Percentiles rank a stretch among this genome's conserved stretches.
These are phyloP conservation scores for Pichia exigua DNA, from an alignment of 805 yeast species.

Conservation along the genomic window DNA sequence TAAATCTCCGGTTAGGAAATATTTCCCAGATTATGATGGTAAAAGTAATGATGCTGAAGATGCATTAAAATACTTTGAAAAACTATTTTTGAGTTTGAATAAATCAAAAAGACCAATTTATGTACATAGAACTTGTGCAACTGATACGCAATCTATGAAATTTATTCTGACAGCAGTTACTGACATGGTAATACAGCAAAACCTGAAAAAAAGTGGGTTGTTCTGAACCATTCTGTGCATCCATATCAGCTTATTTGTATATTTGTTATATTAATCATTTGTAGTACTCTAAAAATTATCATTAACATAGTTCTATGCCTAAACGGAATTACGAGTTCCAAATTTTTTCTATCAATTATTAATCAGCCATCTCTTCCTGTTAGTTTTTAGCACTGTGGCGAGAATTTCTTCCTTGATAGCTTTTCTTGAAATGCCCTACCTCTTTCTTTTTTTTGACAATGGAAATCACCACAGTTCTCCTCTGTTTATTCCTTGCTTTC, in stretches of 20 bases:
- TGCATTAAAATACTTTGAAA: conserved; percentile 65
- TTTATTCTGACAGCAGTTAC: conserved; percentile 90
- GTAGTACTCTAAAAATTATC: neutral
- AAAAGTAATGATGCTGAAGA: conserved; percentile 54
- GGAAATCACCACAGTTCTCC: neutral
- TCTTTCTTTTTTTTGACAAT: neutral
- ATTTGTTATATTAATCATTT: neutral
- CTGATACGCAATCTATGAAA: conserved; percentile 82
- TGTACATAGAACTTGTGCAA: conserved; percentile 91
- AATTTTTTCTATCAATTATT: no score
- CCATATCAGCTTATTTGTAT: neutral
- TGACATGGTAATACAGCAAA: conserved; percentile 80
- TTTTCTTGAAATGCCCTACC: neutral
- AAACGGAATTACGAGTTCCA: no score
- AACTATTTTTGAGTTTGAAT: conserved; percentile 55
- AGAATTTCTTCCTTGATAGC: neutral
- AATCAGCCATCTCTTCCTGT: no score
- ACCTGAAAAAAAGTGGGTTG: conserved; percentile 69
- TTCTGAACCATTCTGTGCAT: conserved; percentile 28
- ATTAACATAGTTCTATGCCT: neutral
- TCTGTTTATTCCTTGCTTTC: conserved; percentile 11
- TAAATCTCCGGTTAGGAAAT: conserved; percentile 55
- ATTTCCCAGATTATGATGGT: conserved; percentile 76
- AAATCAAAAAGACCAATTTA: conserved; percentile 67
- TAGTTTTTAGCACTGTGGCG: neutral